Evolutionary conservation across 2,329 filamentous ascomycete genomes (phyloP).

Genomic region (Xylariaceae sp.): DNA sequence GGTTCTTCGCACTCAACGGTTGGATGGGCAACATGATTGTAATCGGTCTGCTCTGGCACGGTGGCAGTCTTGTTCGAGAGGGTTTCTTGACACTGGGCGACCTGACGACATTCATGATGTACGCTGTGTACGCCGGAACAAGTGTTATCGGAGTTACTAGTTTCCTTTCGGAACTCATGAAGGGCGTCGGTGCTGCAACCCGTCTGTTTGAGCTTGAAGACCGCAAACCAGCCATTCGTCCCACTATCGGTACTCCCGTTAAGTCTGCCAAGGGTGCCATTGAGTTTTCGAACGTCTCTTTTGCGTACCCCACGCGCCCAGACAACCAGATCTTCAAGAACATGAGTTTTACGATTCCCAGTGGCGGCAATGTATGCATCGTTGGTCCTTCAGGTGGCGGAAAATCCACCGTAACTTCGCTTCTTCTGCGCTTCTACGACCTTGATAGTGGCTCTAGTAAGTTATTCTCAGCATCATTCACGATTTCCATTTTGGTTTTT

Average conservation of each 20-base stretch:
- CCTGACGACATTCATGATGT: conserved; percentile 96
- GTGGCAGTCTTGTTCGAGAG: conserved; percentile 81
- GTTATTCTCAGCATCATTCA: background rate
- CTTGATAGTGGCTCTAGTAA: conserved; percentile 59
- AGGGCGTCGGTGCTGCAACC: conserved; percentile 94
- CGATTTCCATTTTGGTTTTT: background rate
- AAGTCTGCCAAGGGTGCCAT: conserved; percentile 83
- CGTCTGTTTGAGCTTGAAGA: conserved; percentile 95
- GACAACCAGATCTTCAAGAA: conserved; percentile 88
- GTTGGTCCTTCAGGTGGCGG: conserved; percentile 94
- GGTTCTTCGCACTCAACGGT: conserved; percentile 82
- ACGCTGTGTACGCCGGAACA: conserved; percentile 78
- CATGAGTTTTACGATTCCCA: conserved; percentile 83
- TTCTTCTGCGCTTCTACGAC: conserved; percentile 86
- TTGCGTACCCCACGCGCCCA: conserved; percentile 89
- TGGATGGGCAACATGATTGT: conserved; percentile 97
- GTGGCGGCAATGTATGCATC: conserved; percentile 91
- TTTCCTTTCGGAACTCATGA: conserved; percentile 99
- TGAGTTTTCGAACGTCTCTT: conserved; percentile 77
- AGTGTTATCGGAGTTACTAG: conserved; percentile 90
- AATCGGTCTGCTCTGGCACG: conserved; percentile 80
- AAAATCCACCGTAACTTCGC: conserved; percentile 91
- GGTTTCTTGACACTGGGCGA: conserved; percentile 88
- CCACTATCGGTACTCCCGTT: conserved; percentile 76
- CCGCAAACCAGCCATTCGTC: conserved; percentile 76